Base-by-base conservation (phyloP, 2,329 filamentous ascomycete species). In the Verticillium nonalfalfae region DNA sequence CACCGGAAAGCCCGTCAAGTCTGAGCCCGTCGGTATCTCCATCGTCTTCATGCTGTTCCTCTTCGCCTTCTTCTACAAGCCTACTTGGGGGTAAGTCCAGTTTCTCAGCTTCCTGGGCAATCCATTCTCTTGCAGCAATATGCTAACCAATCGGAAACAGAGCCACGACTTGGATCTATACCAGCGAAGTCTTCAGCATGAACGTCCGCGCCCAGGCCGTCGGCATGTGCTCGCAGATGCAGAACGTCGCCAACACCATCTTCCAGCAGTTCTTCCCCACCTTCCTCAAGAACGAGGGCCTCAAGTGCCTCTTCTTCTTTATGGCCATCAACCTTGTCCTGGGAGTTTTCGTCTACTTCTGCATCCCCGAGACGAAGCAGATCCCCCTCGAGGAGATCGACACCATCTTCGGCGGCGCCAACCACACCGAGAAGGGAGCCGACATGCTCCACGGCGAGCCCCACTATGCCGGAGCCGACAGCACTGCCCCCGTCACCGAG, bases 181-280 rank as follows among this genome's bases (percentile, higher is more conserved):
- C 87, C 0, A 81, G 85, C 2, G 87, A 90, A 66, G 78, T 90
- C 62, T 90, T 90, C 77, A 85, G 81, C 60, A 87, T 88, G 83
- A 90, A 90, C 72, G 84, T 90, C n/a, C 85, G 87, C 62, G 85
- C 86, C 5, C 87, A 90, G 71, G 87, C 87, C 39, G 85, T 90
- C 14, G 87, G 86, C 60, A 90, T 90, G 87, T 85, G 74, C 63
- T 79, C 77, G 40, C 79, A 85, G 68, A 83, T 78, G 64, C 83
- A 85, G 65, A 85, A 89, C 69, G 82, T 89, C 59, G 85, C 85
- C 70, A 88, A 89, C 72, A 81, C 81, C 61, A 83, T 89, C 66
- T 85, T 89, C 69, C 85, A 89, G 72, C 87, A 90, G 65, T 89
- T 89, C 78, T 89, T 90, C 78, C 87, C 87, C 13, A 82, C 80